phyloP scores from a whole-genome alignment of 2,329 filamentous ascomycete species.

The Hypocrella siamensis region DNA sequence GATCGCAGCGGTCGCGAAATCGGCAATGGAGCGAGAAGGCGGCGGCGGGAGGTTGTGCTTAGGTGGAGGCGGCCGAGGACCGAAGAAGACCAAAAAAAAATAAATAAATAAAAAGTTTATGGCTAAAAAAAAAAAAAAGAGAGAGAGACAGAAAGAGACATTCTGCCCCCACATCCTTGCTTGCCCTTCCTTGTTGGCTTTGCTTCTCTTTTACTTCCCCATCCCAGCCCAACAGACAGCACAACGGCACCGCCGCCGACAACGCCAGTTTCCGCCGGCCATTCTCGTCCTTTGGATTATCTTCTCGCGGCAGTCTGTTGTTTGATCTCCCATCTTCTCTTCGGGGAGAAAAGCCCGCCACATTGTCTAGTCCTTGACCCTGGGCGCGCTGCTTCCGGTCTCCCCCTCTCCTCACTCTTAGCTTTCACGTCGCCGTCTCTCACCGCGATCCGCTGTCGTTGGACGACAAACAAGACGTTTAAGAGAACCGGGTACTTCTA shows the following conservation, averaged over 20 bases:
- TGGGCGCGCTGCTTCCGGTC: no score
- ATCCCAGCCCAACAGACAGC: constrained; percentile 12
- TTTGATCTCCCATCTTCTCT: neutral
- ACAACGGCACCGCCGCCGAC: constrained; percentile 12
- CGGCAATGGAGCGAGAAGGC: no score
- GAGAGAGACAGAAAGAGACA: constrained; percentile 5
- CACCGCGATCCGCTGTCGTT: no score
- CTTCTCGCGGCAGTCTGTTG: constrained; percentile 2
- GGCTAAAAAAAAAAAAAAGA: neutral
- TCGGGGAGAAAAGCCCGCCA: no score
- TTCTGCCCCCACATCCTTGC: constrained; percentile 7
- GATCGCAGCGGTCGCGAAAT: no score
- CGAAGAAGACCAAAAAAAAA: neutral
- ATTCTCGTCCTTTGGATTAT: constrained; percentile 1
- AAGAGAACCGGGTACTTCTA: no score
- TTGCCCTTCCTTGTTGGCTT: constrained; percentile 7
- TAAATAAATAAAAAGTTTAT: no score
- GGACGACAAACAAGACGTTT: no score
- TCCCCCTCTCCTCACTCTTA: no score
- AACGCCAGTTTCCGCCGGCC: constrained; percentile 9
- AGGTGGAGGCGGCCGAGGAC: no score
- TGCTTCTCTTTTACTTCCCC: constrained; percentile 10
- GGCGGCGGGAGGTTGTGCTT: no score
- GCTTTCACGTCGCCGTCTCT: no score
- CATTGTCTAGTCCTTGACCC: neutral